Evolutionary conservation across 768 basidiomycete genomes (phyloP).

Genomic region (Saitozyma podzolica): DNA sequence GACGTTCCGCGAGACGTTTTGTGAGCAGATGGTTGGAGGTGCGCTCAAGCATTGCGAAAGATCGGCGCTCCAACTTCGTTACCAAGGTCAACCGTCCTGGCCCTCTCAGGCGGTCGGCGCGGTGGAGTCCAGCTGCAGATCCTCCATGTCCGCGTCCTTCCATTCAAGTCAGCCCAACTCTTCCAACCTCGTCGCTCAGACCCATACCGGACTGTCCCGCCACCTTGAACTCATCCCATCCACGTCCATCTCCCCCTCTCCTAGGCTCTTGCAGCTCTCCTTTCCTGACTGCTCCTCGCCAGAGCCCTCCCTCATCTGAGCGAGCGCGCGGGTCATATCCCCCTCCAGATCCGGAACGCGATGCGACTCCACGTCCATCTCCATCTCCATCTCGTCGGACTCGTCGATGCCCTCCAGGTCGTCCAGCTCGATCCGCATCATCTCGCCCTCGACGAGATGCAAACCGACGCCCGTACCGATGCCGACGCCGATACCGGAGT

Average conservation of each 20-base stretch:
- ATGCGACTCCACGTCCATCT: background rate
- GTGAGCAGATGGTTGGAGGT: too few relatives aligned
- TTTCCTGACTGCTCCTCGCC: background rate
- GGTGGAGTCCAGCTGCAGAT: too few relatives aligned
- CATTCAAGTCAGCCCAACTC: too few relatives aligned
- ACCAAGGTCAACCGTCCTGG: too few relatives aligned
- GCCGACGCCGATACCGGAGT: background rate
- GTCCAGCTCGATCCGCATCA: conserved; percentile 17
- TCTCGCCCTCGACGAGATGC: background rate
- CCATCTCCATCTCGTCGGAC: conserved; percentile 6
- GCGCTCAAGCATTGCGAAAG: too few relatives aligned
- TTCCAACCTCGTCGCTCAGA: too few relatives aligned
- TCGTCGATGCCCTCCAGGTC: conserved; percentile 19
- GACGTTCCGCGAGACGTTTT: too few relatives aligned
- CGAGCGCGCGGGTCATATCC: background rate
- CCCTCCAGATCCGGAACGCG: background rate
- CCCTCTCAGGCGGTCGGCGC: too few relatives aligned
- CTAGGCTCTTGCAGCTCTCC: background rate
- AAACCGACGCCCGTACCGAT: background rate
- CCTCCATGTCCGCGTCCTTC: too few relatives aligned
- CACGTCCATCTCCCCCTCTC: background rate
- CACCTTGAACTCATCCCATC: background rate
- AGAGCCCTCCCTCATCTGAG: background rate
- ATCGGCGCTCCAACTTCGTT: too few relatives aligned
- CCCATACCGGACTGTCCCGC: background rate